phyloP scores from a whole-genome alignment of 371 early-diverging fungal genomes.

The Lichtheimia ornata region DNA sequence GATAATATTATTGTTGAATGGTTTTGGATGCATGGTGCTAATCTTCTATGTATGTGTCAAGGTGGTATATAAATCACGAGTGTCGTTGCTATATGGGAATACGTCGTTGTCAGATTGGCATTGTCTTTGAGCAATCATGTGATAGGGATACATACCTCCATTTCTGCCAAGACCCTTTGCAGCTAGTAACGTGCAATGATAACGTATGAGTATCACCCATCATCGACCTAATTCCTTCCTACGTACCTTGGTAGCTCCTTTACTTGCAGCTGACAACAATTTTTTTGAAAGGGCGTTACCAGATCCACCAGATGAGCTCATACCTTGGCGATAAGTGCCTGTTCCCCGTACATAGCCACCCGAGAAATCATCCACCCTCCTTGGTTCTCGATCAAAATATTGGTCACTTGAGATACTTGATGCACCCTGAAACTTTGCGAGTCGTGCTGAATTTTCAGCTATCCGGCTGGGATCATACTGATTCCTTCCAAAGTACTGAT shows the following conservation, averaged over 20 bases:
- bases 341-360: slow-evolving; percentile 19
- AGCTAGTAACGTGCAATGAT: not conserved
- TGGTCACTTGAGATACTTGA: slow-evolving; percentile 76
- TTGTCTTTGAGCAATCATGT: too few species aligned
- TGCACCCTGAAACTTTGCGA: slow-evolving; percentile 75
- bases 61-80: too few species aligned
- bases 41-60: too few species aligned
- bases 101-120: too few species aligned
- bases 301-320: not conserved
- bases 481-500: slow-evolving; percentile 86
- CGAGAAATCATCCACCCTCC: slow-evolving; percentile 8
- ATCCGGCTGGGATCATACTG: slow-evolving; percentile 53
- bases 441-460: slow-evolving; percentile 56
- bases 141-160: slow-evolving; percentile 4
- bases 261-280: slow-evolving; percentile 30
- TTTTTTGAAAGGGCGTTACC: slow-evolving; percentile 27
- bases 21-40: too few species aligned
- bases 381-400: slow-evolving; percentile 64
- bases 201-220: not conserved
- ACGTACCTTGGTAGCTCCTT: slow-evolving; percentile 35
- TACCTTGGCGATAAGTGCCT: slow-evolving; percentile 13
- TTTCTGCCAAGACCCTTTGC: slow-evolving; percentile 13
- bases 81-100: too few species aligned
- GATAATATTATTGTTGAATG: too few species aligned
- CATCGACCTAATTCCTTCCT: not conserved